These are phyloP conservation scores for Eucalyptus dawsonii DNA, from an alignment of 345 rosid species.

Conservation along the genomic window DNA sequence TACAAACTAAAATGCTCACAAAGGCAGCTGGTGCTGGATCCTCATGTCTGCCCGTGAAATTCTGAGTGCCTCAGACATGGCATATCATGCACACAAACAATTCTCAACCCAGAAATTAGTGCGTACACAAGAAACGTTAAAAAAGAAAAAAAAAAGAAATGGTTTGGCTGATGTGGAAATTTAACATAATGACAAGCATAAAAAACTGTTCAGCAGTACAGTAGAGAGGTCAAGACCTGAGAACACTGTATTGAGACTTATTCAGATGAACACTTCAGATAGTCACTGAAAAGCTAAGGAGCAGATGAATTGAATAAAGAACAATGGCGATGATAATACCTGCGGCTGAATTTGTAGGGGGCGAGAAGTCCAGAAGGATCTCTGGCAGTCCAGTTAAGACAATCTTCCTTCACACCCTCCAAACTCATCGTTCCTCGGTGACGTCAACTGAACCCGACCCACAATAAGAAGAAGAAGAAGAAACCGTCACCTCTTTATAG, in stretches of 20 bases:
- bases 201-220: background rate
- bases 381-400: too few relatives aligned
- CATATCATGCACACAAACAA: background rate
- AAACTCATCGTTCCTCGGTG: too few relatives aligned
- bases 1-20: background rate
- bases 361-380: too few relatives aligned
- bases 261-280: background rate
- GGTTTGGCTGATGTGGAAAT: background rate
- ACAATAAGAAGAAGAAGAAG: too few relatives aligned
- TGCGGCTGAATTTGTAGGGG: too few relatives aligned
- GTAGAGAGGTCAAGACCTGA: background rate
- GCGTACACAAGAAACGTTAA: background rate
- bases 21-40: background rate
- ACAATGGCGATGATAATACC: background rate
- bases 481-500: too few relatives aligned
- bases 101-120: background rate
- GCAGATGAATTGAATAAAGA: background rate
- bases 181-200: background rate
- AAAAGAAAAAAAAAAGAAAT: background rate
- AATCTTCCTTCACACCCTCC: too few relatives aligned
- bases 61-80: background rate
- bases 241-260: background rate
- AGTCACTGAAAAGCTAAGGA: background rate
- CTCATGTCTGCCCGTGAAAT: background rate
- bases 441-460: too few relatives aligned